phyloP scores from a whole-genome alignment of 129 eudicot species.

The Ambrosia artemisiifolia region DNA sequence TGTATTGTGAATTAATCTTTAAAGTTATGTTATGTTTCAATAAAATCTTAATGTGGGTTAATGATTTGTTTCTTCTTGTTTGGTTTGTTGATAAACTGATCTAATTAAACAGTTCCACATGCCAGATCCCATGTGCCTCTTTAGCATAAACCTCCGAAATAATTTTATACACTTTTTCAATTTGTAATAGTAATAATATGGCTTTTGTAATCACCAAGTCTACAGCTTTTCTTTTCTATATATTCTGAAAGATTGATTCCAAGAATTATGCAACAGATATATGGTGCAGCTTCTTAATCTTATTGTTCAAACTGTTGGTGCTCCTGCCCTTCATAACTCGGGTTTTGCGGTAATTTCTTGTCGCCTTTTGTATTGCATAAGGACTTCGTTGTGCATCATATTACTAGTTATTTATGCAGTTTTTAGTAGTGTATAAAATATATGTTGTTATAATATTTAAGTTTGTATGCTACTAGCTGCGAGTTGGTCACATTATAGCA shows the following conservation, averaged over 20 bases:
- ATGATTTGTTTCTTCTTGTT: too few species aligned
- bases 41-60: too few species aligned
- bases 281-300: slow-evolving; percentile 98
- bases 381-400: slow-evolving; percentile 2
- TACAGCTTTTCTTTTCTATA: neutral
- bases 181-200: neutral
- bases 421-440: neutral
- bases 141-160: too few species aligned
- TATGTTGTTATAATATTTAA: neutral
- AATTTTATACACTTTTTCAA: neutral
- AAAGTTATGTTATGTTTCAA: too few species aligned
- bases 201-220: neutral
- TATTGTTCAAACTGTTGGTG: slow-evolving; percentile 64
- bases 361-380: neutral
- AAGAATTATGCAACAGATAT: slow-evolving; percentile 45
- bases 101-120: too few species aligned
- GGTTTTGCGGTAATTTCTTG: slow-evolving; percentile 85
- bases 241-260: slow-evolving; percentile 1
- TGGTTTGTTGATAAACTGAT: too few species aligned
- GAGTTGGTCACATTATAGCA: too few species aligned
- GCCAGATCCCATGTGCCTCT: too few species aligned
- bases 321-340: slow-evolving; percentile 95
- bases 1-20: too few species aligned
- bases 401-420: slow-evolving; percentile 2
- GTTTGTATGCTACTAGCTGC: too few species aligned